Conservation (phyloP, 148 eudicot species). For the Chenopodium berlandieri region DNA sequence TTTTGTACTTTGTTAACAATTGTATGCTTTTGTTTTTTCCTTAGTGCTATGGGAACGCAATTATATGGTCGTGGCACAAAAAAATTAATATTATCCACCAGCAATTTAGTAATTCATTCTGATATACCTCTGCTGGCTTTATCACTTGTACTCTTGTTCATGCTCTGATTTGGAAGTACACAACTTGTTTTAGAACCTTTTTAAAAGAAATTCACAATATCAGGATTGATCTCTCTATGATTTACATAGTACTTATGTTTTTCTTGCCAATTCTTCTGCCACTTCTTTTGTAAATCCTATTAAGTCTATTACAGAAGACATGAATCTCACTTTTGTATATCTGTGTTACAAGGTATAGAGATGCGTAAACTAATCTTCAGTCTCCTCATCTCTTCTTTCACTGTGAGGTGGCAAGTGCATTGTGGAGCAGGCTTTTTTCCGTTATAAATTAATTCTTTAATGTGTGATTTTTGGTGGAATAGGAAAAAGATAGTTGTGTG, state of each 20-base stretch:
- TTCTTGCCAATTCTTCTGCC: neutral
- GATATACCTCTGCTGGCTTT: neutral
- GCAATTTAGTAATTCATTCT: neutral
- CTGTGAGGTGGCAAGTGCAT: too few species aligned
- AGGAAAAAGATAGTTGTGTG: too few species aligned
- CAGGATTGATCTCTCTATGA: neutral
- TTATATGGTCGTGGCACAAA: neutral
- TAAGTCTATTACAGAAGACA: neutral
- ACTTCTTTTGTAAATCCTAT: neutral
- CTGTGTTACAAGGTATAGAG: too few species aligned
- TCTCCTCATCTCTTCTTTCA: too few species aligned
- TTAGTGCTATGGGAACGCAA: neutral
- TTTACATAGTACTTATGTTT: neutral
- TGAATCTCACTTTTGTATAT: neutral
- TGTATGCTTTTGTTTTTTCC: neutral
- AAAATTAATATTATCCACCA: neutral
- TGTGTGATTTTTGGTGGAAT: too few species aligned
- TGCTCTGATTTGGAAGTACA: neutral
- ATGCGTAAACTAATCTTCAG: too few species aligned
- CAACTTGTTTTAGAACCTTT: neutral
- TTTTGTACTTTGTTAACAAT: neutral
- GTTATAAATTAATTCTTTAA: too few species aligned
- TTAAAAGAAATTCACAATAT: neutral
- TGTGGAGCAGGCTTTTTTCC: too few species aligned
- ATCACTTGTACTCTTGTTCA: neutral